Conservation (phyloP, 1,284 basidiomycete genomes). For the Sporisorium graminicola region DNA sequence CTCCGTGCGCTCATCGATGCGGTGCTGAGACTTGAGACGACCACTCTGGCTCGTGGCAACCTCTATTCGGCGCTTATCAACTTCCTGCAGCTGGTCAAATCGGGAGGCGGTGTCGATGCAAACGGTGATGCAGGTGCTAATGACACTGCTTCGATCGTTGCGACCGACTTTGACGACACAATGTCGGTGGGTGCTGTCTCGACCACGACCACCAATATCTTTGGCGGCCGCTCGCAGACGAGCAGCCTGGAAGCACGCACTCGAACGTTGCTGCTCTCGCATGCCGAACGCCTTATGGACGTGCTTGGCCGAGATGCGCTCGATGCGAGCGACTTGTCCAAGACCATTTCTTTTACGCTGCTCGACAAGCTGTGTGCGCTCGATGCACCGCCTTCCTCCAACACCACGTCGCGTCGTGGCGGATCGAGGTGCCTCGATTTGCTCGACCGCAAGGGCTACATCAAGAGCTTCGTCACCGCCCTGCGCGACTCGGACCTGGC, state of each 20-base stretch:
- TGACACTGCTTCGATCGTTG: slow-evolving; percentile 52
- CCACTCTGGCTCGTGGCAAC: slow-evolving; percentile 94
- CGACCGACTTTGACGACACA: slow-evolving; percentile 49
- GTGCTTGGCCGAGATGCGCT: slow-evolving; percentile 90
- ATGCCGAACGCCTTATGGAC: slow-evolving; percentile 79
- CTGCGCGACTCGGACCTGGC: slow-evolving; percentile 85
- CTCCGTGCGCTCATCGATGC: slow-evolving; percentile 83
- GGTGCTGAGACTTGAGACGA: slow-evolving; percentile 80
- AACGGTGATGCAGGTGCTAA: slow-evolving; percentile 49
- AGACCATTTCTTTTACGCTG: slow-evolving; percentile 89
- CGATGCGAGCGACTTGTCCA: slow-evolving; percentile 95
- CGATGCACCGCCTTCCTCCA: slow-evolving; percentile 45
- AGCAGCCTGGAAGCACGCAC: slow-evolving; percentile 76
- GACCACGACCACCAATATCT: slow-evolving; percentile 36
- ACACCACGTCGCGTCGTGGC: slow-evolving; percentile 39
- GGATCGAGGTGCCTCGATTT: slow-evolving; percentile 75
- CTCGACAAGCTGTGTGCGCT: slow-evolving; percentile 79
- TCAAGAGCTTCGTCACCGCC: slow-evolving; percentile 84
- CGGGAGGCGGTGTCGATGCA: slow-evolving; percentile 20
- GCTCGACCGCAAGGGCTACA: slow-evolving; percentile 81
- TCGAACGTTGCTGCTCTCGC: slow-evolving; percentile 73
- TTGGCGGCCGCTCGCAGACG: slow-evolving; percentile 32
- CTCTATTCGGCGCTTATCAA: slow-evolving; percentile 92
- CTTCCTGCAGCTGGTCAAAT: slow-evolving; percentile 79
- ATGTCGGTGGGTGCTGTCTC: slow-evolving; percentile 52